Conservation (phyloP, 371 early-diverging fungal genomes). For the Dinochytrium kinnereticum region DNA sequence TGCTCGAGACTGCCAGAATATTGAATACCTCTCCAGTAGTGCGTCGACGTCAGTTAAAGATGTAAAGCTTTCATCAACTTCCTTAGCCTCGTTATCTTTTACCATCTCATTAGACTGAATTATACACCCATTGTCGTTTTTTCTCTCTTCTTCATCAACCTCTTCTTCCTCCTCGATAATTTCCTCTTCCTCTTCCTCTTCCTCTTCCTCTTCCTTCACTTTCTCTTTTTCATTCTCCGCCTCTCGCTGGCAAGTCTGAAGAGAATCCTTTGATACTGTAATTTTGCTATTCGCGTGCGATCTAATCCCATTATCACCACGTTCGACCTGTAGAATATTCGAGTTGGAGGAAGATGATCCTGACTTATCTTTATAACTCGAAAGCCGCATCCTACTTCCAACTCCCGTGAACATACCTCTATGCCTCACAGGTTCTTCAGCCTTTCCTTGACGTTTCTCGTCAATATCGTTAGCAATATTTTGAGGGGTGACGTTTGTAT, state of each 20-base stretch:
- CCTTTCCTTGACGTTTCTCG: too few relatives aligned
- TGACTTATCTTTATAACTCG: too few relatives aligned
- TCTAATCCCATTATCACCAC: too few relatives aligned
- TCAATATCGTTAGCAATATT: too few relatives aligned
- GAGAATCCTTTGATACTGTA: too few relatives aligned
- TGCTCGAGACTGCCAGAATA: slow-evolving; percentile 29
- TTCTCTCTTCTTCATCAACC: too few relatives aligned
- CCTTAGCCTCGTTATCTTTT: background rate
- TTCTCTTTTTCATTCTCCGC: slow-evolving; percentile 12
- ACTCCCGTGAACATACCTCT: slow-evolving; percentile 15
- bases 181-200: slow-evolving; percentile 23
- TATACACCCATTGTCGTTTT: background rate
- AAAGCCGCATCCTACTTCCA: background rate
- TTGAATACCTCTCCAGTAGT: slow-evolving; percentile 34
- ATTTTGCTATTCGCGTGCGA: too few relatives aligned
- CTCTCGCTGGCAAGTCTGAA: too few relatives aligned
- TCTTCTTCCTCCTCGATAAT: background rate
- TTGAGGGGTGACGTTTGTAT: background rate
- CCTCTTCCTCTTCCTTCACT: slow-evolving; percentile 17
- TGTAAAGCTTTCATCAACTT: background rate
- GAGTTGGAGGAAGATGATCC: too few relatives aligned
- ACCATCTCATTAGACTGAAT: too few relatives aligned
- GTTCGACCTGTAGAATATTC: background rate
- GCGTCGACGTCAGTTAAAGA: slow-evolving; percentile 40
- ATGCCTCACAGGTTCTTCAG: background rate